Evolutionary conservation across 768 basidiomycete species (phyloP).

Genomic region (Podaxis sp.): DNA sequence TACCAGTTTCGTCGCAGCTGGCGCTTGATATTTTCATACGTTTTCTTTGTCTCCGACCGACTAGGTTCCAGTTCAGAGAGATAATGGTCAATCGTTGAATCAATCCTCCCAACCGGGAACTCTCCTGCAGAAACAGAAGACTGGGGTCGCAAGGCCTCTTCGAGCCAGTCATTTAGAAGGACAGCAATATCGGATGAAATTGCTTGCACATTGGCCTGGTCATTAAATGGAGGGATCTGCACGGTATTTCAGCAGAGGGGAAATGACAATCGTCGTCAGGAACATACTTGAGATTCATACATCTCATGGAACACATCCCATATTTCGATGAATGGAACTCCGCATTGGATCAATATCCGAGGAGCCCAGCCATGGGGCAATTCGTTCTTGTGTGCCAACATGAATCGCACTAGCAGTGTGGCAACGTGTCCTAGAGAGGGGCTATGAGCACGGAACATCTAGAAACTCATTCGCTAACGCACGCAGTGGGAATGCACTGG

Average conservation of each 20-base stretch:
- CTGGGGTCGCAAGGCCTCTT: constrained; percentile 70
- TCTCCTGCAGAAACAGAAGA: constrained; percentile 57
- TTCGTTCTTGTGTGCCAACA: constrained; percentile 50
- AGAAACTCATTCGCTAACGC: constrained; percentile 26
- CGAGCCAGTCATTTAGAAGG: constrained; percentile 76
- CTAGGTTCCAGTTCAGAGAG: constrained; percentile 62
- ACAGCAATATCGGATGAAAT: constrained; percentile 80
- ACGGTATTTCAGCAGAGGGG: not conserved
- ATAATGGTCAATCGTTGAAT: constrained; percentile 70
- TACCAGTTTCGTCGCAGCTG: constrained; percentile 72
- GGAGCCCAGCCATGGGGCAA: constrained; percentile 81
- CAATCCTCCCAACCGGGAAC: constrained; percentile 76
- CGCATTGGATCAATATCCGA: constrained; percentile 72
- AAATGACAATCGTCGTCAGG: not conserved
- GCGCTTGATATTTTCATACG: constrained; percentile 69
- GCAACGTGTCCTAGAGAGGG: constrained; percentile 66
- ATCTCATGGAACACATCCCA: constrained; percentile 85
- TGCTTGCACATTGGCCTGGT: constrained; percentile 72
- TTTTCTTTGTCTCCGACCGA: constrained; percentile 54
- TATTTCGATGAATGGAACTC: constrained; percentile 74
- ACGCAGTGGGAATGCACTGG: constrained; percentile 87
- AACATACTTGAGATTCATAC: constrained; percentile 80
- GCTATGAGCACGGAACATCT: not conserved
- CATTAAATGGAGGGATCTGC: constrained; percentile 81
- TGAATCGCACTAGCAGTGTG: constrained; percentile 70